Conservation (phyloP, 2,329 filamentous ascomycete species). For the Aspergillus sp. region DNA sequence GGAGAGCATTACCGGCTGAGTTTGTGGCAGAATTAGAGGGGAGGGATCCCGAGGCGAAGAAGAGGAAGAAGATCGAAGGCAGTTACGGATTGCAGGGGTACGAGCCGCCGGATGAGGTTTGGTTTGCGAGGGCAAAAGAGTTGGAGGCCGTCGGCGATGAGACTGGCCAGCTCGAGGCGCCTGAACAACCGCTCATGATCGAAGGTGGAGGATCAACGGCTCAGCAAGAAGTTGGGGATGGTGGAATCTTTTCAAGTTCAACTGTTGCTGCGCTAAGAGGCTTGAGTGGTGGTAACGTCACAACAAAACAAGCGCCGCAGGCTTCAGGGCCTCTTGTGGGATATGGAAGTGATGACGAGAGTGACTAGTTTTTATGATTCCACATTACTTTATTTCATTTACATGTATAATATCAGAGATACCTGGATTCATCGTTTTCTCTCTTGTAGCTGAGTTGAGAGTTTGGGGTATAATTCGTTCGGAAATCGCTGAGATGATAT, state of each 20-base stretch:
- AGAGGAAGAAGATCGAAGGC: constrained; percentile 85
- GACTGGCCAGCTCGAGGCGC: constrained; percentile 58
- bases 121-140: constrained; percentile 78
- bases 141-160: constrained; percentile 62
- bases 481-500: constrained; percentile 17
- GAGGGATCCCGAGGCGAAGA: constrained; percentile 79
- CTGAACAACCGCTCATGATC: constrained; percentile 46
- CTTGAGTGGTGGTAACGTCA: constrained; percentile 44
- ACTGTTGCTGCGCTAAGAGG: constrained; percentile 77
- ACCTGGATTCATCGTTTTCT: constrained; percentile 22
- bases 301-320: constrained; percentile 46
- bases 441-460: constrained; percentile 13
- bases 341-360: constrained; percentile 89
- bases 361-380: constrained; percentile 44
- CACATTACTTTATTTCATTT: constrained; percentile 15
- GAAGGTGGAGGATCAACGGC: constrained; percentile 39
- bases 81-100: constrained; percentile 87
- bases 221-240: constrained; percentile 36
- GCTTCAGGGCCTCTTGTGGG: constrained; percentile 69
- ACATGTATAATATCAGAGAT: constrained; percentile 37
- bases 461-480: constrained; percentile 23
- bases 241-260: constrained; percentile 76
- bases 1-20: constrained; percentile 80
- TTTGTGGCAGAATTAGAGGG: constrained; percentile 95
- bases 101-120: constrained; percentile 89